Evolutionary conservation across 1,284 basidiomycete species (phyloP).

Genomic region (Malassezia cuniculi): DNA sequence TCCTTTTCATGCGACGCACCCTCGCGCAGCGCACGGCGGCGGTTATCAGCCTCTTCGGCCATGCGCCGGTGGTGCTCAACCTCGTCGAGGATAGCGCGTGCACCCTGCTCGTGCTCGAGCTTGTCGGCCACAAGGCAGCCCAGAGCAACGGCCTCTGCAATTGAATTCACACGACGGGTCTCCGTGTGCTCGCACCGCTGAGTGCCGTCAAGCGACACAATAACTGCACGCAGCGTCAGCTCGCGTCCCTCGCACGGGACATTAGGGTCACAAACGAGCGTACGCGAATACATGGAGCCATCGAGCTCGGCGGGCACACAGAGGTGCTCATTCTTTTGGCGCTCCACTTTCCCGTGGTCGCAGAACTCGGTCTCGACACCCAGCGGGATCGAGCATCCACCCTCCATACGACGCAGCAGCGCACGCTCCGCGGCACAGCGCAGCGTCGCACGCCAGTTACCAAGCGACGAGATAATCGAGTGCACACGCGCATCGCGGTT

Average conservation of each 20-base stretch:
- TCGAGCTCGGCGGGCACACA: constrained; percentile 7
- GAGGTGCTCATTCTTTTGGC: constrained; percentile 24
- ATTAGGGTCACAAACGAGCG: constrained; percentile 11
- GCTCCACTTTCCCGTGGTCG: constrained; percentile 34
- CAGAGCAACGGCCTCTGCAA: constrained; percentile 28
- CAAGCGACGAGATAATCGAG: constrained; percentile 29
- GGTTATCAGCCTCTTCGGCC: constrained; percentile 35
- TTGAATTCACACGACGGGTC: constrained; percentile 17
- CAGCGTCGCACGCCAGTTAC: constrained; percentile 38
- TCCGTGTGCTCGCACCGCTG: constrained; percentile 22
- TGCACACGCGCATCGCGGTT: constrained; percentile 35
- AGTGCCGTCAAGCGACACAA: constrained; percentile 41
- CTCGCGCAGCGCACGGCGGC: constrained; percentile 14
- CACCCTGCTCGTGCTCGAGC: constrained; percentile 29
- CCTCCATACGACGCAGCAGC: constrained; percentile 74
- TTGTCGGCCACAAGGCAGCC: constrained; percentile 31
- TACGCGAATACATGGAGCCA: not conserved
- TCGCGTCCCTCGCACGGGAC: constrained; percentile 19
- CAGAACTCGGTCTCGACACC: constrained; percentile 56
- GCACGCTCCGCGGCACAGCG: constrained; percentile 56
- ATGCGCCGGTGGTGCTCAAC: constrained; percentile 41
- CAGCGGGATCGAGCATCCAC: constrained; percentile 95
- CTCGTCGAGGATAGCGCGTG: constrained; percentile 35
- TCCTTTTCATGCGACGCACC: constrained; percentile 13
- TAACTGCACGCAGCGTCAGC: constrained; percentile 32